Evolutionary conservation across 2,329 filamentous ascomycete genomes (phyloP).

Genomic region (Pseudogymnoascus verrucosus): DNA sequence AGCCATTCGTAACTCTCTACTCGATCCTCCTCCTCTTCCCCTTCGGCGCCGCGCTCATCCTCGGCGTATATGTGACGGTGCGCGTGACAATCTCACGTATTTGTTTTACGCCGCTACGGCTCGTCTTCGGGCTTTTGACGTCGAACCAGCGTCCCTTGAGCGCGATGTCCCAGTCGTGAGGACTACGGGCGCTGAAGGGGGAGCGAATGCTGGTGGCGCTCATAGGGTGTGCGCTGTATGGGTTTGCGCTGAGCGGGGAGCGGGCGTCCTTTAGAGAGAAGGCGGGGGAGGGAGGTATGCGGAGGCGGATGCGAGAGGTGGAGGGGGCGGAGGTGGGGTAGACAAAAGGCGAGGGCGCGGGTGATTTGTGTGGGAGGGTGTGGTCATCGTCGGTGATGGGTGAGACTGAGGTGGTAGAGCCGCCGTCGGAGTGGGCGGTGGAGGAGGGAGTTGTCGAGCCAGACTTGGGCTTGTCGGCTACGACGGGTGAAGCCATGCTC

Average conservation of each 20-base stretch:
- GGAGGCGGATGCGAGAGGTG: slow-evolving; percentile 53
- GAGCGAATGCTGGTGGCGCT: slow-evolving; percentile 46
- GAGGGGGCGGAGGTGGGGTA: slow-evolving; percentile 52
- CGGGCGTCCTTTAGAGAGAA: slow-evolving; percentile 51
- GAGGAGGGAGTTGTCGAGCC: slow-evolving; percentile 41
- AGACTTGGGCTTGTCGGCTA: slow-evolving; percentile 28
- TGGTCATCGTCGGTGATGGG: slow-evolving; percentile 33
- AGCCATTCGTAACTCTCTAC: slow-evolving; percentile 21
- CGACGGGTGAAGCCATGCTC: slow-evolving; percentile 47
- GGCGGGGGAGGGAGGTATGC: slow-evolving; percentile 68
- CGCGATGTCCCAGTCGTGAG: slow-evolving; percentile 71
- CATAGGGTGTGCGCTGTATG: slow-evolving; percentile 17
- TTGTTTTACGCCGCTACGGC: slow-evolving; percentile 56
- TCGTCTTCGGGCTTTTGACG: slow-evolving; percentile 44
- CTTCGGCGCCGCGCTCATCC: slow-evolving; percentile 82
- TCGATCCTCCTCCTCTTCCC: slow-evolving; percentile 80
- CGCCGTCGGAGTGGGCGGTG: slow-evolving; percentile 19
- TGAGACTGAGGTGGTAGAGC: slow-evolving; percentile 30
- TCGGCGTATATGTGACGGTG: slow-evolving; percentile 82
- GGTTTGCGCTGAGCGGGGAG: slow-evolving; percentile 57
- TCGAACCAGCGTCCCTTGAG: slow-evolving; percentile 59
- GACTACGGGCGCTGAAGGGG: slow-evolving; percentile 65
- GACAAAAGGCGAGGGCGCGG: slow-evolving; percentile 49
- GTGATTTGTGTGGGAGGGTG: slow-evolving; percentile 52
- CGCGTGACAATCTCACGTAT: slow-evolving; percentile 90